Evolutionary conservation across 768 basidiomycete species (phyloP), one percentile per base, ranked within the genome.

Genomic region (Trametes maxima): DNA sequence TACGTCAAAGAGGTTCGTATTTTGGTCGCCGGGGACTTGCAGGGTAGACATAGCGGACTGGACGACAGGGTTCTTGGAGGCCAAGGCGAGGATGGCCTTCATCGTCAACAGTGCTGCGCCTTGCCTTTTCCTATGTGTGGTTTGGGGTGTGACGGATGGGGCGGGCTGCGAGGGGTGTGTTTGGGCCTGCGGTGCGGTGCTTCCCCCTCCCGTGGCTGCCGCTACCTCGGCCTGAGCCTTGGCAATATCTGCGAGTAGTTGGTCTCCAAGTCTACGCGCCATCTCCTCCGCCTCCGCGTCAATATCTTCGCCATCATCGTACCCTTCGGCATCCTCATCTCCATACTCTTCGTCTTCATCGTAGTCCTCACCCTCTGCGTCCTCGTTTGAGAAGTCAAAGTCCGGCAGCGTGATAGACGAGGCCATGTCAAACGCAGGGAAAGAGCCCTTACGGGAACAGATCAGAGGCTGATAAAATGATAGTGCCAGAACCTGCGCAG

Each of bases 201-300:
- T 42, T 6, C 59, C 53, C 37, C 45, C 37, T 8, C 67, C 63
- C 48, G 63, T 59, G 2, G 64, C 61, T 17, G 69, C 70, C 17
- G 73, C 70, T 11, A 69, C 74, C 42, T 80, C 80, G 4, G 81
- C 82, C 62, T 81, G 84, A 5, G 81, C 87, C 69, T 84, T 87
- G 68, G 75, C 84, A 50, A 92, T 87, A 66, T 90, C 88, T 3
- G 89, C 90, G 84, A 85, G 87, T 6, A 92, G 78, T 60, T 92
- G 85, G 65, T 88, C 88, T n/a, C 87, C 85, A 33, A 93, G 75
- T 25, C 86, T 78, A 47, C 87, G 81, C 5, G 88, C 88, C 66
- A 90, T 89, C 67, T 87, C 89, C 64, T 87, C 83, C 2, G 89
- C 89, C 59, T 90, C 86, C 5, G 87, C 88, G 24, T 86, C 84